Conservation (phyloP, 2,329 filamentous ascomycete genomes). For the Fusarium virguliforme region DNA sequence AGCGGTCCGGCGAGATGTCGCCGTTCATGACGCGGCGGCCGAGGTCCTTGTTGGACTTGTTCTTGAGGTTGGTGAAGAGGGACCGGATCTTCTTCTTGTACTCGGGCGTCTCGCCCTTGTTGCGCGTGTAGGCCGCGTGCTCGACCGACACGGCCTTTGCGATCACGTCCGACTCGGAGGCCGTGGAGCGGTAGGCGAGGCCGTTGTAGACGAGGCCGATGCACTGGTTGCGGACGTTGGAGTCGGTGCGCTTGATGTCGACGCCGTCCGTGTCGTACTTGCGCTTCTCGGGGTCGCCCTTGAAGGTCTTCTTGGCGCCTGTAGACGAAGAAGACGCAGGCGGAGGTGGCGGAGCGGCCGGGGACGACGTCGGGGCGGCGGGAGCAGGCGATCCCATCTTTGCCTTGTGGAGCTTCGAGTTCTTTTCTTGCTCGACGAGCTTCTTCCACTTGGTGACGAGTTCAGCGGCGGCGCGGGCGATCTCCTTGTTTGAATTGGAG, state of each 20-base stretch:
- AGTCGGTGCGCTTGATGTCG: conserved; percentile 82
- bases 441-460: conserved; percentile 92
- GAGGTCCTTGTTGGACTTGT: conserved; percentile 86
- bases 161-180: conserved; percentile 80
- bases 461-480: conserved; percentile 82
- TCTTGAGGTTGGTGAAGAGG: conserved; percentile 95
- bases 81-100: conserved; percentile 94
- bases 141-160: conserved; percentile 87
- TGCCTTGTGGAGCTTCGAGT: conserved; percentile 61
- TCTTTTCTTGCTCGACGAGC: conserved; percentile 78
- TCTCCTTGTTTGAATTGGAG: conserved; percentile 84
- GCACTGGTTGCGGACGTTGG: conserved; percentile 83
- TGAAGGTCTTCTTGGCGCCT: conserved; percentile 65
- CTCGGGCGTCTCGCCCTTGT: conserved; percentile 78
- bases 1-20: conserved; percentile 78
- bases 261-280: conserved; percentile 87
- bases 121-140: conserved; percentile 78
- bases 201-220: conserved; percentile 96
- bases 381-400: conserved; percentile 61
- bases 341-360: conserved; percentile 64
- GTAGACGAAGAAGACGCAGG: conserved; percentile 62
- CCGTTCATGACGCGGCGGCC: conserved; percentile 82
- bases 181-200: conserved; percentile 79
- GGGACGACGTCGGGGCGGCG: conserved; percentile 68
- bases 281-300: conserved; percentile 82